Base-by-base conservation (phyloP, 1,139 yeast genomes). In the Diutina scorzettiae region DNA sequence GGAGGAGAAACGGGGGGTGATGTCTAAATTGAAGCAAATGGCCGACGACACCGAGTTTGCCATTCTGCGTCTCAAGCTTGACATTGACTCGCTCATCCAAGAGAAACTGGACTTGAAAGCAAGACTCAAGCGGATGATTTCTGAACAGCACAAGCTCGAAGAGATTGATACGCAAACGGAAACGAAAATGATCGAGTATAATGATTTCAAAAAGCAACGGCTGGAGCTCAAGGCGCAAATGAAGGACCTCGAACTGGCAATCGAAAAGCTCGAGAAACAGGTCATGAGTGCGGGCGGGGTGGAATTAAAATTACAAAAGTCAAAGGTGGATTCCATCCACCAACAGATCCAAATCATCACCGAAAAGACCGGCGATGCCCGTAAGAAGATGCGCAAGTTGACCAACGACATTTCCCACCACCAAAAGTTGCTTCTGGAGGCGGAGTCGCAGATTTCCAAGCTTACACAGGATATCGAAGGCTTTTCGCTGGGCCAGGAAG, bases 211-310 rank as follows among this genome's bases (percentile, higher is more conserved):
- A 3, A 42, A 45, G 2, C 78, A 76, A 40, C 64, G 65, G 41
- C 57, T 56, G 0, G 57, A 62, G 8, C 58, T 86, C 18, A 69
- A 73, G 49, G 60, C 64, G 1, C 76, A 77, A 51, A 77, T 87
- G 53, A 59, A 64, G 31, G 78, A 72, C 18, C 61, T 80, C 20
- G 89, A 83, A 48, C 53, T 60, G 7, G 69, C 72, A 45, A 82
- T 89, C 37, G 66, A 69, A 12, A 66, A 53, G 0, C 61, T 87
- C 6, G 89, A 86, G 51, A 85, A 80, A 45, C 71, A 80, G 54
- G 85, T 93, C 30, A 77, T 89, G 84, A 81, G 83, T 46, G 82
- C 87, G 43, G 98, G 99, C 43, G 99, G 99, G 49, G 81, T 84
- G 11, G 80, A 80, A 48, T 68, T 91, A 49, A 78, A 89, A 44